Evolutionary conservation across 192 early-diverging fungal species (phyloP), one percentile per base, ranked within the genome.

Genomic region (Glomus cerebriforme): DNA sequence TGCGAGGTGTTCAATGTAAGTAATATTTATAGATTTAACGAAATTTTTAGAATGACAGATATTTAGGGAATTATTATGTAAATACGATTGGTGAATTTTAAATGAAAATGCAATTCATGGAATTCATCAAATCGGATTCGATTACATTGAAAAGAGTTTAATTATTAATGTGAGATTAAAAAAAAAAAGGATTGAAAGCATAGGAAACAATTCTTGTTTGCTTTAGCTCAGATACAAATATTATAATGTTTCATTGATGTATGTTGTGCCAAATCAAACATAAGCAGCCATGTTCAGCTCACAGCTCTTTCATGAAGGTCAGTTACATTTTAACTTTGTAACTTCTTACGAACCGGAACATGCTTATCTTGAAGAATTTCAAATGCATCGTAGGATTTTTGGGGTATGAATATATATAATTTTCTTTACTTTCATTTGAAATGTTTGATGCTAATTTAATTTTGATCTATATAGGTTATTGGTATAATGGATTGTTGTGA

Each of bases 401-500:
- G 93, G 91, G 80, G 92, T 92, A 84, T 68, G 49, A 27, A 27
- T 54, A 60, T 35, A 26, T n/a, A 35, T 19, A 35, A 63, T 24
- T 43, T 60, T 69, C 39, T 80, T 26, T 3, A 19, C 19, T 43
- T 43, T 43, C 5, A 22, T 6, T 54, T 54, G 4, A n/a, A n/a
- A 54, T n/a, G 19, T n/a, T 54, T 54, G 49, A 22, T 6, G 6
- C 27, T 37, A 24, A 32, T 26, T 43, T 27, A 59, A 3, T 47
- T 60, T 29, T 26, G 75, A 34, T 75, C 19, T 58, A 15, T 43
- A 22, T 81, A 93, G 91, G 92, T 94, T 43, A 91, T 94, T 81
- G 93, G 93, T 62, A 92, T 94, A 54, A 93, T 93, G 88, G 89
- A 95, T 82, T 95, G 94, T 75, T 85, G 90, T 68, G 88, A 90